Evolutionary conservation across 1,139 yeast species (phyloP).

Genomic region (Yamadazyma mexicana): DNA sequence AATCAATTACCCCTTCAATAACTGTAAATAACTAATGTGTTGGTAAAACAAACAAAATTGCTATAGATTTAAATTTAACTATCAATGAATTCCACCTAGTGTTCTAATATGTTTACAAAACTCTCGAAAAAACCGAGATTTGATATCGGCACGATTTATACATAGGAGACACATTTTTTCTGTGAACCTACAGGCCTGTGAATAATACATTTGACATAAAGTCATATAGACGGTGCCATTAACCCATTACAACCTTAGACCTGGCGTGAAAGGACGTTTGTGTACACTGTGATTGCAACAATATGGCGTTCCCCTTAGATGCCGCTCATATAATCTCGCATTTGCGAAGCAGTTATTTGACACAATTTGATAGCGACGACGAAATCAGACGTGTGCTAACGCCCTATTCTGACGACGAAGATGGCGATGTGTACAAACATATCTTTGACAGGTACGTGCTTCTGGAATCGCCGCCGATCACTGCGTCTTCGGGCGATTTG

Average conservation of each 20-base stretch:
- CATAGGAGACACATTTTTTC: not conserved
- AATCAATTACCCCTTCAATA: not conserved
- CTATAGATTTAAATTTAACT: not conserved
- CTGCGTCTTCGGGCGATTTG: not conserved
- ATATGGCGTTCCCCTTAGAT: constrained; percentile 43
- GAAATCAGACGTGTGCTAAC: constrained; percentile 24
- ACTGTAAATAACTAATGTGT: not conserved
- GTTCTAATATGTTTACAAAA: not conserved
- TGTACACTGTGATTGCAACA: too few species aligned
- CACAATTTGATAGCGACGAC: constrained; percentile 27
- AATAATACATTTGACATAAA: not conserved
- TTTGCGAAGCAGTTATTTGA: constrained; percentile 31
- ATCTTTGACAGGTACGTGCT: constrained; percentile 13
- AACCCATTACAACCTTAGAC: not conserved
- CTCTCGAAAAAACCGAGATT: constrained; percentile 2
- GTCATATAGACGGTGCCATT: too few species aligned
- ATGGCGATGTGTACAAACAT: constrained; percentile 12
- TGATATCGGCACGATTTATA: constrained; percentile 1
- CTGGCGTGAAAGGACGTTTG: too few species aligned
- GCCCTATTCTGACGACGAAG: constrained; percentile 17
- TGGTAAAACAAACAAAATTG: not conserved
- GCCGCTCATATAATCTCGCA: constrained; percentile 30
- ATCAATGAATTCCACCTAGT: constrained; percentile 1
- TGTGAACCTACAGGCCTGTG: not conserved
- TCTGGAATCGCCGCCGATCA: constrained; percentile 37